phyloP scores from a whole-genome alignment of 2,329 filamentous ascomycete species.

The Xenosphaeropsis pyriputrescens region DNA sequence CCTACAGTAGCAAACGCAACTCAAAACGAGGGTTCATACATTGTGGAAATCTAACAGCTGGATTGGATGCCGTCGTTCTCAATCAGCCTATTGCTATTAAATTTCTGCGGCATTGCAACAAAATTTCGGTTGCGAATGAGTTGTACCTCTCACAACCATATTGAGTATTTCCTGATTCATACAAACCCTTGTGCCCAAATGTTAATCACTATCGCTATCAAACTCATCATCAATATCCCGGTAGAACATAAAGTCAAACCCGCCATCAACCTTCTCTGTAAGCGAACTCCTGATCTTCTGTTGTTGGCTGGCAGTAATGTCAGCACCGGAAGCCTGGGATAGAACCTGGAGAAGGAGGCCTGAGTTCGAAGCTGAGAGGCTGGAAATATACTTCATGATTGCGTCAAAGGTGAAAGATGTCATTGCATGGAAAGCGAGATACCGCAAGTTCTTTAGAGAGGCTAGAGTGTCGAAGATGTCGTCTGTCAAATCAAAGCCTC shows the following conservation, averaged over 20 bases:
- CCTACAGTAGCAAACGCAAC: no score
- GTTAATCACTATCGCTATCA: conserved; percentile 7
- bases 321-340: conserved; percentile 14
- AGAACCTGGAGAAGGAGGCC: conserved; percentile 18
- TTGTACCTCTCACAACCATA: no score
- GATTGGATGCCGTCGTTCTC: no score
- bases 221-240: conserved; percentile 14
- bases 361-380: conserved; percentile 19
- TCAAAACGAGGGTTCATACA: no score
- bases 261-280: conserved; percentile 16
- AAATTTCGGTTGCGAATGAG: no score
- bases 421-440: conserved; percentile 35
- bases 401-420: conserved; percentile 37
- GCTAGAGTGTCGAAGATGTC: conserved; percentile 28
- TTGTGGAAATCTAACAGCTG: no score
- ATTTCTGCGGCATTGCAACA: no score
- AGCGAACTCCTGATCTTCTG: conserved; percentile 13
- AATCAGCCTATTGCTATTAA: no score
- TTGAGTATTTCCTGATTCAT: no score
- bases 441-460: conserved; percentile 30
- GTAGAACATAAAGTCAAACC: conserved; percentile 18
- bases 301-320: conserved; percentile 13
- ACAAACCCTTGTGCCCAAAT: no score
- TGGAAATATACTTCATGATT: conserved; percentile 26
- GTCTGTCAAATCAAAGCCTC: conserved; percentile 36